phyloP scores from a whole-genome alignment of 371 early-diverging fungal species.

The Mortierella sp. region DNA sequence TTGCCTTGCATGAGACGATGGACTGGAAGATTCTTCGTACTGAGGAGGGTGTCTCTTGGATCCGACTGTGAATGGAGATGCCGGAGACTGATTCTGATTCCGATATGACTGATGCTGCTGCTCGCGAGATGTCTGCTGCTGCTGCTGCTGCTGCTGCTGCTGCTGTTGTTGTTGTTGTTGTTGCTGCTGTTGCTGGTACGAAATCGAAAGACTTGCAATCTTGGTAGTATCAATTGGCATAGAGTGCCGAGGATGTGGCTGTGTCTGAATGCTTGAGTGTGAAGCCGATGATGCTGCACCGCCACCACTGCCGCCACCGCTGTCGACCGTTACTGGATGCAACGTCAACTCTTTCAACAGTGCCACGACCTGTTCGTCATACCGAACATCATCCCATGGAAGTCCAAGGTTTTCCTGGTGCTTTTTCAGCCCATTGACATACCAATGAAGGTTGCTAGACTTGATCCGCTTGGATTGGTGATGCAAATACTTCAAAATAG shows the following conservation, averaged over 20 bases:
- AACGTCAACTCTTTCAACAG: slow-evolving; percentile 46
- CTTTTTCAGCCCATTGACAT: slow-evolving; percentile 53
- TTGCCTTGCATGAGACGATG: slow-evolving; percentile 6
- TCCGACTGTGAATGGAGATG: slow-evolving; percentile 1
- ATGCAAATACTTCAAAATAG: slow-evolving; percentile 47
- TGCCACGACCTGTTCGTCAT: slow-evolving; percentile 46
- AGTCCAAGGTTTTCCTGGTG: slow-evolving; percentile 50
- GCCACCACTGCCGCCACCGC: slow-evolving; percentile 1
- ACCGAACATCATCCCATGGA: slow-evolving; percentile 50
- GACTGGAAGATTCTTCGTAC: slow-evolving; percentile 8
- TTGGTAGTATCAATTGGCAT: slow-evolving; percentile 22
- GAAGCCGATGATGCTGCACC: neutral
- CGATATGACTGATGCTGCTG: slow-evolving; percentile 9
- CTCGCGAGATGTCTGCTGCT: too few species aligned
- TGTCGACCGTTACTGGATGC: slow-evolving; percentile 33
- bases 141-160: slow-evolving; percentile 2
- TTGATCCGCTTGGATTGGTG: slow-evolving; percentile 52
- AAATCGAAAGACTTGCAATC: slow-evolving; percentile 30
- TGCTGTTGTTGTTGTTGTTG: slow-evolving; percentile 3
- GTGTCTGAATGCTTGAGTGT: neutral
- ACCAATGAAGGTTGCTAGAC: slow-evolving; percentile 53
- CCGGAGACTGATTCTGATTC: neutral
- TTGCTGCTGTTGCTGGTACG: slow-evolving; percentile 8
- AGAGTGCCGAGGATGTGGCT: neutral
- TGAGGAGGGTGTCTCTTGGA: slow-evolving; percentile 7